Conservation (phyloP, 2,329 filamentous ascomycete genomes). For the Colletotrichum viniferum region DNA sequence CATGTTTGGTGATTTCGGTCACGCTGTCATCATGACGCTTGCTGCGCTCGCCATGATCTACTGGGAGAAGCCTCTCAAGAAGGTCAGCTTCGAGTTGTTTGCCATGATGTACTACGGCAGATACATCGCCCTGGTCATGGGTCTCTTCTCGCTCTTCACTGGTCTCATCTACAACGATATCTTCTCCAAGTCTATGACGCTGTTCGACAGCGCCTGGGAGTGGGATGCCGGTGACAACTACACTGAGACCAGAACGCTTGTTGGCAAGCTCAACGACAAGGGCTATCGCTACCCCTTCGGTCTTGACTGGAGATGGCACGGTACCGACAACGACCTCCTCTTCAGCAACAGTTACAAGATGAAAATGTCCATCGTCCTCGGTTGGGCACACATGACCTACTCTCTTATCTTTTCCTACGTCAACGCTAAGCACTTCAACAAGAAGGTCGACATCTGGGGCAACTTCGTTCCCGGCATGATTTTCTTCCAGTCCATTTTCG, state of each 20-base stretch:
- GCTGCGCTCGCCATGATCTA: conserved; percentile 93
- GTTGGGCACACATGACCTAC: conserved; percentile 99
- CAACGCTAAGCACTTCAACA: conserved; percentile 95
- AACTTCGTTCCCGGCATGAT: conserved; percentile 99
- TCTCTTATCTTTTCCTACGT: conserved; percentile 91
- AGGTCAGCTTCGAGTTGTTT: conserved; percentile 91
- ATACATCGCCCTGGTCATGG: conserved; percentile 99
- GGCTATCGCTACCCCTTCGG: conserved; percentile 94
- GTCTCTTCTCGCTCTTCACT: conserved; percentile 94
- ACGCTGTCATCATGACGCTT: conserved; percentile 86
- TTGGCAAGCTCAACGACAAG: conserved; percentile 67
- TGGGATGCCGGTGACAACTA: conserved; percentile 73
- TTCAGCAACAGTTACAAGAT: conserved; percentile 99
- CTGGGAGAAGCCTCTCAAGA: conserved; percentile 91
- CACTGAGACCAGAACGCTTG: conserved; percentile 66
- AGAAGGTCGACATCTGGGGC: conserved; percentile 92
- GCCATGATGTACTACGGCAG: conserved; percentile 99
- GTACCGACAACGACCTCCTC: conserved; percentile 89
- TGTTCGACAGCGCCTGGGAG: conserved; percentile 90
- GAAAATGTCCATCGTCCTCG: conserved; percentile 98
- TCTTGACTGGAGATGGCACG: conserved; percentile 96
- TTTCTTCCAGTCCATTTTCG: conserved; percentile 99
- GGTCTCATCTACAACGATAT: conserved; percentile 97
- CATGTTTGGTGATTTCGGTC: conserved; percentile 99
- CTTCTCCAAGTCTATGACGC: conserved; percentile 90